These are phyloP conservation scores for Suillus tomentosus DNA, from an alignment of 768 basidiomycete genomes.

Conservation along the genomic window DNA sequence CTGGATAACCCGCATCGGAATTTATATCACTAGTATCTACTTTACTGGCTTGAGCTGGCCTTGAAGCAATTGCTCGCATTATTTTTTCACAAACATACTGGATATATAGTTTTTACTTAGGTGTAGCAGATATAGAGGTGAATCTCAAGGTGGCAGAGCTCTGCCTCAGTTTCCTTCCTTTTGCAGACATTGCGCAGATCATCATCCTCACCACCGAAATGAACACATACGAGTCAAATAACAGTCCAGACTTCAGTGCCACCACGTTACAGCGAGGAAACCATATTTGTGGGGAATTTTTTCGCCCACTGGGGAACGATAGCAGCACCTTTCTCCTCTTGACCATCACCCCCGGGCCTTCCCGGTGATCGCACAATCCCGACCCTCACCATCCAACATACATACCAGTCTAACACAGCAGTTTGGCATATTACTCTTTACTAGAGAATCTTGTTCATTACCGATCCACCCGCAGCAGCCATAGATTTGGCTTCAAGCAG, in stretches of 20 bases:
- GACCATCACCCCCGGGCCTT: neutral
- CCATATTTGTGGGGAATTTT: neutral
- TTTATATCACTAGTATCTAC: constrained; percentile 6
- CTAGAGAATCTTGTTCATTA: neutral
- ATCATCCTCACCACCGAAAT: neutral
- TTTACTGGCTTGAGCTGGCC: constrained; percentile 4
- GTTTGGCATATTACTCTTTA: neutral
- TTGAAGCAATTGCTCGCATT: constrained; percentile 7
- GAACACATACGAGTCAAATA: neutral
- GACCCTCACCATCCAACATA: neutral
- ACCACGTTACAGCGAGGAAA: neutral
- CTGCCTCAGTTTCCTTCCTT: neutral
- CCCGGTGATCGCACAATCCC: neutral
- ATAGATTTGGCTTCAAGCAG: neutral
- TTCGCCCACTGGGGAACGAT: neutral
- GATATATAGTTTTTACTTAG: constrained; percentile 1
- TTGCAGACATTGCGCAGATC: constrained; percentile 1
- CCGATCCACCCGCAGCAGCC: neutral
- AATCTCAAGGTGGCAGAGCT: neutral
- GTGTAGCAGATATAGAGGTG: neutral
- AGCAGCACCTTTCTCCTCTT: neutral
- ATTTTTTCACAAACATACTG: neutral
- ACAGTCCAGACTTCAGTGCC: neutral
- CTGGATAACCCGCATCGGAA: constrained; percentile 3
- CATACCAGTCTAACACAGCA: neutral